Conservation (phyloP, 768 basidiomycete species). For the Candolleomyces efflorescens region DNA sequence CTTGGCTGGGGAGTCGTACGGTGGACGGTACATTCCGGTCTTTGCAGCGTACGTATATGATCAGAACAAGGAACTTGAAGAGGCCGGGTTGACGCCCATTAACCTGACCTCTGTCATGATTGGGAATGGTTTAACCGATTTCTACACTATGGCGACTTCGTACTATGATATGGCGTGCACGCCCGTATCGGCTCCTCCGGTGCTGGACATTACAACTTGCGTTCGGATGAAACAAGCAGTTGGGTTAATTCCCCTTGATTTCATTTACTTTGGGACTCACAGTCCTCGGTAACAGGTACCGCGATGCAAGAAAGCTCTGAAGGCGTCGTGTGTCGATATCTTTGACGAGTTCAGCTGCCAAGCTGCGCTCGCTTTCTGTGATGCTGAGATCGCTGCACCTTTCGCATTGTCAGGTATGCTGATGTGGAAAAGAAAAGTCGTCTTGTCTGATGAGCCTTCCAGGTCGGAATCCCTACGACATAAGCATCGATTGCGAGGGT, state of each 20-base stretch:
- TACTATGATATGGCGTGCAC: constrained; percentile 54
- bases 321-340: constrained; percentile 52
- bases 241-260: constrained; percentile 13
- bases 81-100: constrained; percentile 51
- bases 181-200: constrained; percentile 40
- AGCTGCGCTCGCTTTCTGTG: constrained; percentile 61
- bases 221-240: constrained; percentile 61
- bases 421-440: not conserved
- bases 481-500: constrained; percentile 57
- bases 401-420: constrained; percentile 37
- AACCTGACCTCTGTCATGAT: constrained; percentile 75
- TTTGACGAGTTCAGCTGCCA: constrained; percentile 64
- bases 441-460: not conserved
- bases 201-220: constrained; percentile 45
- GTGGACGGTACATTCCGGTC: constrained; percentile 65
- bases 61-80: constrained; percentile 52
- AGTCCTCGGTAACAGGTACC: constrained; percentile 40
- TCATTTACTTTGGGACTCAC: not conserved
- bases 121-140: constrained; percentile 65
- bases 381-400: constrained; percentile 39
- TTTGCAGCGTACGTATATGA: constrained; percentile 79
- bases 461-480: constrained; percentile 65
- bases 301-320: constrained; percentile 55
- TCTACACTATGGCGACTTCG: constrained; percentile 36
- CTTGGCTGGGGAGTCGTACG: constrained; percentile 75